phyloP scores from a whole-genome alignment of 208 protist genomes.

The Wallacemonas sp. region DNA sequence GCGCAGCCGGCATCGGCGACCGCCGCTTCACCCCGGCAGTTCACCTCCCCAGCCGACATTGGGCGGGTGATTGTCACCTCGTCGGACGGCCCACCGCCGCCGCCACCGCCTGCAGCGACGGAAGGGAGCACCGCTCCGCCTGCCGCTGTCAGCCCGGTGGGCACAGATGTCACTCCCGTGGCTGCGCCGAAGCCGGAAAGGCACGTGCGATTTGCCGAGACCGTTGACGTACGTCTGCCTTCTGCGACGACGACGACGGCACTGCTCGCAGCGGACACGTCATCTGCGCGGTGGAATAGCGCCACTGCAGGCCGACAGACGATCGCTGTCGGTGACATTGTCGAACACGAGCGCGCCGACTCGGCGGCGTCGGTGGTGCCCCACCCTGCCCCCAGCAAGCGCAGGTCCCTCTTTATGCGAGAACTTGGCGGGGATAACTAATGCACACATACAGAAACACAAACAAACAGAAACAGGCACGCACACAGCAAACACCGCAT shows the following conservation, averaged over 20 bases:
- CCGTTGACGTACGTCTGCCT: conserved; percentile 18
- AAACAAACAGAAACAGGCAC: not conserved
- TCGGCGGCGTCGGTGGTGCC: not conserved
- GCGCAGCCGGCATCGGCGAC: not conserved
- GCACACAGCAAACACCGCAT: not conserved
- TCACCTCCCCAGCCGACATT: not conserved
- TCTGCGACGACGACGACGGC: not conserved
- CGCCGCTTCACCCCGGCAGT: not conserved
- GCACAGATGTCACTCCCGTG: no score
- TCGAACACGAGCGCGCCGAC: conserved; percentile 29
- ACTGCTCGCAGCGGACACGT: not conserved
- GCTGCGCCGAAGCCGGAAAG: conserved; percentile 8
- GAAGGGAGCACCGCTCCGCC: no score
- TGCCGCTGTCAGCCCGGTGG: no score
- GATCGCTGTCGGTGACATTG: conserved; percentile 46
- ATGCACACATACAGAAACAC: not conserved
- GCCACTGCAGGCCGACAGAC: conserved; percentile 8
- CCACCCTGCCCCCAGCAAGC: conserved; percentile 22
- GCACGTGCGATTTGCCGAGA: conserved; percentile 39
- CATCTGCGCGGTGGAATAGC: not conserved
- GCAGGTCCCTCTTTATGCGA: conserved; percentile 51
- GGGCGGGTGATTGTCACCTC: no score
- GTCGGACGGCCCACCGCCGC: conserved; percentile 46
- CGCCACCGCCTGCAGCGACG: not conserved
- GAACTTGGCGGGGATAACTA: conserved; percentile 13